These are phyloP conservation scores for Gastrolobium villosum DNA, from an alignment of 306 rosid genomes.

Conservation along the genomic window DNA sequence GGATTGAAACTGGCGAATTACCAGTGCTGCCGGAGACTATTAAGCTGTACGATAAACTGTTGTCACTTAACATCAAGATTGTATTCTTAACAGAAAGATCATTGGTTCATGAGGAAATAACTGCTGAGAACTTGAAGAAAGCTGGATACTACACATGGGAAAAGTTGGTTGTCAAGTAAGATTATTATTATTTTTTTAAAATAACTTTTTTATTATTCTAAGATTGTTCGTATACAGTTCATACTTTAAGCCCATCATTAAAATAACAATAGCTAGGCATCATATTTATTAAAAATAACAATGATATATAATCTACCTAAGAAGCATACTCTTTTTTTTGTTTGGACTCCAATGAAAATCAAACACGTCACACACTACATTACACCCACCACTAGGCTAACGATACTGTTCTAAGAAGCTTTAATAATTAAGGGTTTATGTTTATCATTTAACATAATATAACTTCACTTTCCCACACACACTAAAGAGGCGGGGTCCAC, in stretches of 20 bases:
- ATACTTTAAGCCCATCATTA: background rate
- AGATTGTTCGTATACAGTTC: background rate
- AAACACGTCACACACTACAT: too few relatives aligned
- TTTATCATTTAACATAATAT: too few relatives aligned
- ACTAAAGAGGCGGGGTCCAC: too few relatives aligned
- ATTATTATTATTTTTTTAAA: background rate
- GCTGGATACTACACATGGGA: constrained; percentile 65
- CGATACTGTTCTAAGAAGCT: too few relatives aligned
- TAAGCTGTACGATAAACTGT: constrained; percentile 51
- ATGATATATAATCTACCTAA: background rate
- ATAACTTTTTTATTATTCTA: background rate
- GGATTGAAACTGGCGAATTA: constrained; percentile 53
- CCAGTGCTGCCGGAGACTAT: constrained; percentile 65
- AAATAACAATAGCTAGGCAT: background rate
- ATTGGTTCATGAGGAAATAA: background rate
- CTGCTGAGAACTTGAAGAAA: constrained; percentile 46
- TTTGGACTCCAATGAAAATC: too few relatives aligned
- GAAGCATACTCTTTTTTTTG: background rate
- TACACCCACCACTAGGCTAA: too few relatives aligned
- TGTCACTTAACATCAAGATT: constrained; percentile 55
- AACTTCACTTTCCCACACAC: too few relatives aligned
- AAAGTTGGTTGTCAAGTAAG: constrained; percentile 63
- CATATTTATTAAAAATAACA: background rate
- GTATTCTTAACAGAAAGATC: constrained; percentile 65
- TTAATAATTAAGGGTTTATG: too few relatives aligned